Conservation (phyloP, 768 basidiomycete species). For the Mycena amicta region DNA sequence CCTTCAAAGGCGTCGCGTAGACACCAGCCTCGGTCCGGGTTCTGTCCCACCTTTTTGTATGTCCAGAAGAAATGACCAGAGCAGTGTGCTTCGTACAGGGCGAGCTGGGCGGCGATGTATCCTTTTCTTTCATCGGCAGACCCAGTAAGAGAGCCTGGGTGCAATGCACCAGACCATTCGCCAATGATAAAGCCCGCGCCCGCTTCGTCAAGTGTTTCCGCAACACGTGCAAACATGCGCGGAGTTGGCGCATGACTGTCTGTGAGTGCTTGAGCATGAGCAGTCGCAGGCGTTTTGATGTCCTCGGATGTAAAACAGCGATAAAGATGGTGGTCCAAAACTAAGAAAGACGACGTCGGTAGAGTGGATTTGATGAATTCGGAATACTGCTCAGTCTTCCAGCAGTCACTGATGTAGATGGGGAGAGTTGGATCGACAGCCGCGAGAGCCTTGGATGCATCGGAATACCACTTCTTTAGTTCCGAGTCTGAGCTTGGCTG, state of each 20-base stretch:
- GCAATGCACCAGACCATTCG: constrained; percentile 80
- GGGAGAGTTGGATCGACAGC: constrained; percentile 58
- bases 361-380: constrained; percentile 45
- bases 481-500: constrained; percentile 49
- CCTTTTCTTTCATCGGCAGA: constrained; percentile 38
- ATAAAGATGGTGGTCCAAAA: constrained; percentile 84
- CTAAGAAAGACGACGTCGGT: constrained; percentile 40
- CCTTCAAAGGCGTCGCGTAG: constrained; percentile 63
- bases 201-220: constrained; percentile 36
- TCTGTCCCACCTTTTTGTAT: constrained; percentile 63
- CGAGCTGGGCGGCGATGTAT: constrained; percentile 67
- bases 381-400: constrained; percentile 69
- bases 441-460: constrained; percentile 56
- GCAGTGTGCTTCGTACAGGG: constrained; percentile 61
- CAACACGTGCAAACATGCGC: constrained; percentile 36
- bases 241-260: constrained; percentile 43
- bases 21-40: constrained; percentile 76
- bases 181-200: constrained; percentile 61
- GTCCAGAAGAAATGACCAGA: constrained; percentile 88
- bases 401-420: constrained; percentile 75
- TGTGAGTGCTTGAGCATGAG: constrained; percentile 54
- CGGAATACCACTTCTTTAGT: constrained; percentile 65
- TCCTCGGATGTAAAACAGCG: constrained; percentile 75
- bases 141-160: constrained; percentile 56
- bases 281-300: constrained; percentile 49